Evolutionary conservation across 805 yeast species (phyloP).

Genomic region (Ogataea methanolica): DNA sequence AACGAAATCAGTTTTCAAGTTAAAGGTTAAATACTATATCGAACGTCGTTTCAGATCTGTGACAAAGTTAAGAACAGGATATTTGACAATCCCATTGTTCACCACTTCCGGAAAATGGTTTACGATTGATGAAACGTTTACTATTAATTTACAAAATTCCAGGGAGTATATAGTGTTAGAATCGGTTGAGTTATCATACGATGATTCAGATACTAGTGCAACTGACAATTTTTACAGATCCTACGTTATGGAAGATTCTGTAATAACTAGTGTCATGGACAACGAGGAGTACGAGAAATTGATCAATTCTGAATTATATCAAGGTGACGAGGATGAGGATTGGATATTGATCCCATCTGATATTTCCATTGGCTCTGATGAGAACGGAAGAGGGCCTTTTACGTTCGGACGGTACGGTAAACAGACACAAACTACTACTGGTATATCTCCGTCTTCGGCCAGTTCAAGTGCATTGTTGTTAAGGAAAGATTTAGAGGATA

Average conservation of each 20-base stretch:
- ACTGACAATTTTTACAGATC: constrained; percentile 11
- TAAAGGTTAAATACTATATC: constrained; percentile 30
- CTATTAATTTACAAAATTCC: constrained; percentile 11
- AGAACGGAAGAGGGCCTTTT: constrained; percentile 8
- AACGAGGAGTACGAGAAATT: constrained; percentile 25
- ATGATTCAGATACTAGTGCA: constrained; percentile 12
- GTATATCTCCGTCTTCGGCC: neutral
- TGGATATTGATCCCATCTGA: constrained; percentile 24
- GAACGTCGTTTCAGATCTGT: constrained; percentile 29
- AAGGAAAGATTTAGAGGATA: neutral
- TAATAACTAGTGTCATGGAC: constrained; percentile 21
- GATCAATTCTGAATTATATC: constrained; percentile 19
- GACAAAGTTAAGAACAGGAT: constrained; percentile 29
- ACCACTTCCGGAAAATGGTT: constrained; percentile 22
- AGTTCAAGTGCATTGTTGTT: no score
- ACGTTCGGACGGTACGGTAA: neutral
- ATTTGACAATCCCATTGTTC: constrained; percentile 28
- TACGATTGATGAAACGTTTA: constrained; percentile 19
- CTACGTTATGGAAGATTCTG: constrained; percentile 18
- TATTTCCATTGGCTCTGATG: constrained; percentile 6
- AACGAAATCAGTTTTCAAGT: constrained; percentile 25
- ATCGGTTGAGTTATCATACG: constrained; percentile 15
- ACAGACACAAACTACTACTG: neutral
- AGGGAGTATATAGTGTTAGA: constrained; percentile 21
- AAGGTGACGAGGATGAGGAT: constrained; percentile 24